A percentile compares a stretch with the other conserved stretches of the same genome.
These are phyloP conservation scores for Cercospora citrullina DNA, from an alignment of 2,329 filamentous ascomycete species.

Conservation along the genomic window DNA sequence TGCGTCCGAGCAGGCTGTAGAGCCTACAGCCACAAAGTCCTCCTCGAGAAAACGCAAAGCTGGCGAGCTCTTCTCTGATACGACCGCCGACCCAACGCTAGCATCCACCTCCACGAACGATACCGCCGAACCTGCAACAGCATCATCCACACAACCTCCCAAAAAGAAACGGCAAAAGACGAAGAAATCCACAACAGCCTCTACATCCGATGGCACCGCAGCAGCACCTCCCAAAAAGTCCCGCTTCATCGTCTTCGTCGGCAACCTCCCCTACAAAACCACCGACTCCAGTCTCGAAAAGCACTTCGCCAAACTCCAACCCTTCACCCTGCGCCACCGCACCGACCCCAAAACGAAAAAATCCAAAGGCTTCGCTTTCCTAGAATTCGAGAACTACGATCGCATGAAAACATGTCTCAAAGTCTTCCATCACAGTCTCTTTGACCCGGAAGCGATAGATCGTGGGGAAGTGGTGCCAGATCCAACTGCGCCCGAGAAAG, in stretches of 20 bases:
- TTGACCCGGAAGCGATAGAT: conserved; percentile 51
- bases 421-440: conserved; percentile 82
- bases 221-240: conserved; percentile 43
- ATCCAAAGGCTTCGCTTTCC: conserved; percentile 77
- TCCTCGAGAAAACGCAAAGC: conserved; percentile 18
- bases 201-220: conserved; percentile 7
- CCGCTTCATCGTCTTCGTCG: conserved; percentile 77
- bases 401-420: conserved; percentile 91
- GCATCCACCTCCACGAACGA: conserved; percentile 19
- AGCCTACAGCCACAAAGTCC: conserved; percentile 15
- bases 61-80: conserved; percentile 10
- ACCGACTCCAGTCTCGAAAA: conserved; percentile 66
- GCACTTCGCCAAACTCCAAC: conserved; percentile 77
- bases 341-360: conserved; percentile 65
- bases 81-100: conserved; percentile 12
- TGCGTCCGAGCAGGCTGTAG: conserved; percentile 26
- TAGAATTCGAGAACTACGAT: conserved; percentile 85
- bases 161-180: conserved; percentile 23
- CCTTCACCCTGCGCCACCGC: conserved; percentile 69
- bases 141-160: conserved; percentile 20
- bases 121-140: conserved; percentile 21
- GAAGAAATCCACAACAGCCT: not conserved
- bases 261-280: conserved; percentile 85
- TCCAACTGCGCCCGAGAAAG: conserved; percentile 15
- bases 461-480: conserved; percentile 12